Base-by-base conservation (phyloP, 1,139 yeast species). In the Pichia sp. region DNA sequence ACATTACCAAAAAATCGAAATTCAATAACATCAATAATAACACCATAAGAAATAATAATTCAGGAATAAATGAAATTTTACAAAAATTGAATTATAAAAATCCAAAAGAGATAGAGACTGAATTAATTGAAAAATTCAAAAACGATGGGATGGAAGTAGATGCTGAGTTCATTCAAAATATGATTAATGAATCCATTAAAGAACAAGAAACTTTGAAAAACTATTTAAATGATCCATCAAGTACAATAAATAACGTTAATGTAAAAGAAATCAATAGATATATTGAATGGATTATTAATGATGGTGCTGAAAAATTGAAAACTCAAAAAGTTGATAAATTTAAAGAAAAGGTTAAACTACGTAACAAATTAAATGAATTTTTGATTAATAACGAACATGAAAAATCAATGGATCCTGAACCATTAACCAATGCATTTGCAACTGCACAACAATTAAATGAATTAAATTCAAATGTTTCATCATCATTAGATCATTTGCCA, bases 211-310 rank as follows among this genome's bases (percentile, higher is more conserved):
- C 55, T 14, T 28, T 57, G 16, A 45, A 55, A 19, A 54, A 54
- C 11, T 51, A 61, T 34, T 11, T 58, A n/a, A 30, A 45, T 14
- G 53, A 57, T 38, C 58, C 60, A 3, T 52, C 56, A 7, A 34
- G 52, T 8, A 53, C 58, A 3, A 47, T 54, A 9, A 47, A 55
- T 3, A 51, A 58, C 36, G 43, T 61, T 16, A 52, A 54, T 16
- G 44, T 53, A 29, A 58, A 59, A 11, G 66, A 64, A 50, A 45
- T 64, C 28, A 48, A 55, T 11, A 47, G 44, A 2, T 60, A 58
- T 47, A 45, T 65, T n/a, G 67, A 65, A 30, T 61, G 66, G 67
- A 47, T 65, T 27, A 57, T 65, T 3, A 49, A 53, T 11, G 67
- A 64, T 48, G 57, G 62, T 10, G 25, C 43, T 9, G 53, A 53